These are phyloP conservation scores for Cyanophora paradoxa DNA, from an alignment of 78 protist species.

Conservation along the genomic window DNA sequence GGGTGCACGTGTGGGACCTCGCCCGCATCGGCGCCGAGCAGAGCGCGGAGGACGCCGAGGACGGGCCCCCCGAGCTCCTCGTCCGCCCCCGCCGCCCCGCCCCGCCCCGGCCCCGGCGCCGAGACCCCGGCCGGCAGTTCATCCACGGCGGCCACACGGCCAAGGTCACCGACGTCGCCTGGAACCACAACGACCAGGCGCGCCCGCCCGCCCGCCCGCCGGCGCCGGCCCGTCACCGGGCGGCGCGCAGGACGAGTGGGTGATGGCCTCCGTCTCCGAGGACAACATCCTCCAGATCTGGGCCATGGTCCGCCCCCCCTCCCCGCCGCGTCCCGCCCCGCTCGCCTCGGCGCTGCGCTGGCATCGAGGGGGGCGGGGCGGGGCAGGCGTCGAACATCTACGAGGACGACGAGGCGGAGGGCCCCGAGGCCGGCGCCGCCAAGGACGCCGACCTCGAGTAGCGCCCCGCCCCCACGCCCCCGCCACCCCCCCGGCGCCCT, in stretches of 20 bases:
- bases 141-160: conserved; percentile 95
- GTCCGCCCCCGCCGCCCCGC: too few relatives aligned
- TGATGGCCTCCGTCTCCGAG: conserved; percentile 79
- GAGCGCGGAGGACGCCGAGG: conserved; percentile 82
- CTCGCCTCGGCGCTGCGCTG: not conserved
- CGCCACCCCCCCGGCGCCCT: too few relatives aligned
- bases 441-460: not conserved
- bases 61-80: conserved; percentile 84
- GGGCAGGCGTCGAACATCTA: conserved; percentile 2
- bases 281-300: conserved; percentile 91
- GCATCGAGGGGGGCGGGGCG: not conserved
- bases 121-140: conserved; percentile 91
- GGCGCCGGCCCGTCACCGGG: too few relatives aligned
- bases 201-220: too few relatives aligned
- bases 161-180: too few relatives aligned
- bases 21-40: conserved; percentile 83
- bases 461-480: too few relatives aligned
- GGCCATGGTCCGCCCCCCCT: conserved; percentile 24
- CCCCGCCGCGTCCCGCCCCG: too few relatives aligned
- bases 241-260: conserved; percentile 78
- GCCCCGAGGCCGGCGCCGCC: not conserved
- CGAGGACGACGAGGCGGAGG: conserved; percentile 12
- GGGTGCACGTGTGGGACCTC: conserved; percentile 87
- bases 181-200: too few relatives aligned
- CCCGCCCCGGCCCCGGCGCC: too few relatives aligned